phyloP scores from a whole-genome alignment of 495 filamentous ascomycete species.

The Rhizodiscina lignyota region DNA sequence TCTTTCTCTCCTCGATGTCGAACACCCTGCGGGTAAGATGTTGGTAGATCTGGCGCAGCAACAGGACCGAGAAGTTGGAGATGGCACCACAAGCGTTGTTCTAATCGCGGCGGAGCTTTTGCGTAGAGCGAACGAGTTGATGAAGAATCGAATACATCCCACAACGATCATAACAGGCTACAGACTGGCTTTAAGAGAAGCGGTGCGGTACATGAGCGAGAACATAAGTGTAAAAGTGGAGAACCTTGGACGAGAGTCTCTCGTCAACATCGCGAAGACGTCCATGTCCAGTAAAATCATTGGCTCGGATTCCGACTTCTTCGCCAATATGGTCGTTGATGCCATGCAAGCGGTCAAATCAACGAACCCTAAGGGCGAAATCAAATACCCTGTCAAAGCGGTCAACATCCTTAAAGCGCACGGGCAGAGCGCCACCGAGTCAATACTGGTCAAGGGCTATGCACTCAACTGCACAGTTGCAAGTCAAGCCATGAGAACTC shows the following conservation, averaged over 20 bases:
- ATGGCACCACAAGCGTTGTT: conserved; percentile 96
- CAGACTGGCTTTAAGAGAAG: conserved; percentile 84
- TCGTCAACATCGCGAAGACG: conserved; percentile 92
- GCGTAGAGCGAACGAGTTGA: conserved; percentile 85
- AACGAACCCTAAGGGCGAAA: conserved; percentile 72
- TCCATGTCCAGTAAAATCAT: conserved; percentile 99
- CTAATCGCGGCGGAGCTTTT: conserved; percentile 94
- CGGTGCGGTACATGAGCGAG: conserved; percentile 97
- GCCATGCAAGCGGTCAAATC: conserved; percentile 92
- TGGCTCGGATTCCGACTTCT: conserved; percentile 90
- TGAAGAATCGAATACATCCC: conserved; percentile 99
- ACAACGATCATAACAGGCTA: conserved; percentile 99
- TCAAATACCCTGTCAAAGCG: conserved; percentile 97
- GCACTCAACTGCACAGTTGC: conserved; percentile 98
- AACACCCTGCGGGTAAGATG: conserved; percentile 97
- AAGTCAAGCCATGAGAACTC: conserved; percentile 93
- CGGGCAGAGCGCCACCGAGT: conserved; percentile 81
- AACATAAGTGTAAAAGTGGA: conserved; percentile 94
- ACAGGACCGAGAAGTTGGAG: conserved; percentile 94
- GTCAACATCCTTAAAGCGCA: conserved; percentile 98
- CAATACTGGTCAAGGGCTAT: conserved; percentile 86
- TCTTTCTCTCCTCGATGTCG: conserved; percentile 81
- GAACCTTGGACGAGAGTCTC: conserved; percentile 68
- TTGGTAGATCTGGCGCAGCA: conserved; percentile 94
- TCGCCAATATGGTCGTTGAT: conserved; percentile 90